Evolutionary conservation across 2,329 filamentous ascomycete genomes (phyloP).

Genomic region (Aspergillus quadricinctus): DNA sequence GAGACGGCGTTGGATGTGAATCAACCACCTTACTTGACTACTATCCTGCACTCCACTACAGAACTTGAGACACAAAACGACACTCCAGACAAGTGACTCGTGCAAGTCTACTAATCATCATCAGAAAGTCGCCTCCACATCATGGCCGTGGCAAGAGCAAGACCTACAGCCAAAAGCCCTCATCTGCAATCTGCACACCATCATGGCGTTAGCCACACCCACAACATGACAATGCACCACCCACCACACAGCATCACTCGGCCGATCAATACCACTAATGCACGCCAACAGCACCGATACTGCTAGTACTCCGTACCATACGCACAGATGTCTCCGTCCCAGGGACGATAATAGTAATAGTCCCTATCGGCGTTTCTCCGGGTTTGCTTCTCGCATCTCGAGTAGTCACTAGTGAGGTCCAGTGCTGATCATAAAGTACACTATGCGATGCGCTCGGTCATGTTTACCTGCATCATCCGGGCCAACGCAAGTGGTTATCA

Average conservation of each 20-base stretch:
- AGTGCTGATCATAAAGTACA: not conserved
- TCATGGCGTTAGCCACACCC: not conserved
- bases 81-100: not conserved
- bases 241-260: not conserved
- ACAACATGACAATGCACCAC: not conserved
- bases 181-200: not conserved
- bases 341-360: not conserved
- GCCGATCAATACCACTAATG: constrained; percentile 1
- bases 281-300: not conserved
- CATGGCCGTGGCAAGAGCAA: not conserved
- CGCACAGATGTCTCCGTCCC: not conserved
- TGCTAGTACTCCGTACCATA: not conserved
- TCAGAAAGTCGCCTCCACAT: not conserved
- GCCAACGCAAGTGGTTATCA: not conserved
- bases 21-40: not conserved
- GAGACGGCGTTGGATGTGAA: not conserved
- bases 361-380: constrained; percentile 4
- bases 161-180: not conserved
- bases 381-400: not conserved
- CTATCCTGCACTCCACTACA: not conserved
- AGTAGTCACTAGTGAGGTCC: not conserved
- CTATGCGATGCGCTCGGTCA: not conserved
- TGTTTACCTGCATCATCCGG: not conserved
- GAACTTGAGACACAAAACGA: not conserved
- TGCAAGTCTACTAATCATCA: not conserved